A percentile compares a stretch with the other conserved stretches of the same genome.
These are phyloP conservation scores for Xylariaceae sp. DNA, from an alignment of 2,329 filamentous ascomycete genomes.

Conservation along the genomic window DNA sequence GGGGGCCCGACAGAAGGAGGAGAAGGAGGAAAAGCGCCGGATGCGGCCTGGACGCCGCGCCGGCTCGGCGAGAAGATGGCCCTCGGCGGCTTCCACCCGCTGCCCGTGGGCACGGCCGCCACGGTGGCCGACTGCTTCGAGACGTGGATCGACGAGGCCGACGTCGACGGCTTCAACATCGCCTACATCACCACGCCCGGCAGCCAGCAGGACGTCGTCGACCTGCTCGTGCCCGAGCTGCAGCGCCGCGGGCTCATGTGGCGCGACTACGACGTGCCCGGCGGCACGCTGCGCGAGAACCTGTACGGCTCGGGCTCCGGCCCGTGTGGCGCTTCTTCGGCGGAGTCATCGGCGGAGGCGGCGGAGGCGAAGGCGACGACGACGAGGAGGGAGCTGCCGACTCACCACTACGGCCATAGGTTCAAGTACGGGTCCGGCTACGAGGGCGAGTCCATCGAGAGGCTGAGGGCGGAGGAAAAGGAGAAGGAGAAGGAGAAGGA, in stretches of 20 bases:
- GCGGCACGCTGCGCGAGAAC: constrained; percentile 12
- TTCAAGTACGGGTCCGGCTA: constrained; percentile 5
- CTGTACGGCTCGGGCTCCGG: too few species aligned
- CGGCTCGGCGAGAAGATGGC: constrained; percentile 4
- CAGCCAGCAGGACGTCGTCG: constrained; percentile 4
- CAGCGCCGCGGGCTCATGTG: constrained; percentile 11
- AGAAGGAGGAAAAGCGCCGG: too few species aligned
- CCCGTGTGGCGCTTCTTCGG: too few species aligned
- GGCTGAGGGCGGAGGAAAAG: background rate
- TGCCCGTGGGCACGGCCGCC: constrained; percentile 3
- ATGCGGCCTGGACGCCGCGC: constrained; percentile 3
- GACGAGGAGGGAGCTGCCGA: constrained; percentile 3
- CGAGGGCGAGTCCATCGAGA: constrained; percentile 7
- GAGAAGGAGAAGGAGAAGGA: too few species aligned
- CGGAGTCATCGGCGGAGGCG: too few species aligned
- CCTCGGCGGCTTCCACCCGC: constrained; percentile 4
- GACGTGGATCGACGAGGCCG: background rate
- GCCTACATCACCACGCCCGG: constrained; percentile 5
- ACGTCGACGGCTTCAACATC: constrained; percentile 5
- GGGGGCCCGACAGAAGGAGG: too few species aligned
- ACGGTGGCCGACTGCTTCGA: constrained; percentile 3
- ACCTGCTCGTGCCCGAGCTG: constrained; percentile 17
- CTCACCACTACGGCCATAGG: constrained; percentile 7
- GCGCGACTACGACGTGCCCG: constrained; percentile 12
- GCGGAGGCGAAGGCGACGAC: too few species aligned